Evolutionary conservation across 2,329 filamentous ascomycete genomes (phyloP), one percentile per base, ranked within the genome.

Genomic region (Pseudogymnoascus pannorum): DNA sequence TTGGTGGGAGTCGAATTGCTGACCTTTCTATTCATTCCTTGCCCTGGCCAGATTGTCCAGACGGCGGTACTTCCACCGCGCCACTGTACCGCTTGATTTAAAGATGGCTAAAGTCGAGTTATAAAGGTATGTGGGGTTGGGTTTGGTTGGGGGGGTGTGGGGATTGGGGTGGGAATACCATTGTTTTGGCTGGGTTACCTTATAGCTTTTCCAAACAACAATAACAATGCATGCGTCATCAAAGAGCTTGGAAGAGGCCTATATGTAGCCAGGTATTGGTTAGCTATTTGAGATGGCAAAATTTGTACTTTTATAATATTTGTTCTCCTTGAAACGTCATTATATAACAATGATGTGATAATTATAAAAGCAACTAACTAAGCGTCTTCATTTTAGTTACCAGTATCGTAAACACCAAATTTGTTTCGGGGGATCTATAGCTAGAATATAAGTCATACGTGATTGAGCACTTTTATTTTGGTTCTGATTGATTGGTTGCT

Each of bases 31-130:
- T 51, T 51, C 44, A 51, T 51, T 51, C 44, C 44, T 51, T 51
- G 44, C 44, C 44, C 24, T 51, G 44, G 44, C 44, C 44, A 51
- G 44, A 51, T 51, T 51, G 44, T 51, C 44, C 44, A 51, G 44
- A 51, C 44, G n/a, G 24, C 29, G 44, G 44, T 51, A 18, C 44
- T 51, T 51, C 44, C 22, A 51, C 44, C n/a, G 44, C 24, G 44
- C 44, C 44, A 51, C 44, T 51, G 44, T 51, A 24, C 44, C 44
- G 44, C 44, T 51, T 51, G n/a, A 51, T 51, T 51, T 51, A n/a
- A 29, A 51, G 44, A 16, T 18, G 24, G 44, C 44, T 51, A 51
- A 12, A 29, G 14, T 51, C 29, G n/a, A 5, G 14, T 51, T 51
- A 51, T 51, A 29, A 29, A 2, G 44, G 18, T 51, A 29, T 8